Evolutionary conservation across 495 filamentous ascomycete species (phyloP), one percentile per base, ranked within the genome.

Genomic region (Acidiella bohemica): DNA sequence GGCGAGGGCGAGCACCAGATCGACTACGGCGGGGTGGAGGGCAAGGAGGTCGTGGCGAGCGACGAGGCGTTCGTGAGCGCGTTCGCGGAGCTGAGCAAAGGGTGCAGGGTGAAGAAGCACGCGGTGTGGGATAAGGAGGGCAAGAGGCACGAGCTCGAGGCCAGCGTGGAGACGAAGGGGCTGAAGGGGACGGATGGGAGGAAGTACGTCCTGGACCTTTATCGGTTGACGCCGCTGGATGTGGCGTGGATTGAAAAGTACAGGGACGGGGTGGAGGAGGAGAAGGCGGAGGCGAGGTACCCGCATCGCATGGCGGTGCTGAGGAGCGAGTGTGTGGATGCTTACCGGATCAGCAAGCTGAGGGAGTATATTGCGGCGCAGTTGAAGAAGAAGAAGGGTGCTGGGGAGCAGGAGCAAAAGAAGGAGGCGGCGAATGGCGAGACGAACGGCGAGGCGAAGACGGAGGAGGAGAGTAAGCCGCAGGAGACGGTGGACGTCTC

Each of bases 1-100:
- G 92, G 95, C 53, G 84, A 86, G 14, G 92, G 87, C 32, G 88
- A 95, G 71, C 84, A 90, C 60, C 92, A 95, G 62, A 95, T 99
- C 49, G 88, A 96, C 59, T 99, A 99, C 55, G 92, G 92, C 54
- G 90, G 86, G 47, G 88, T 96, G 33, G 92, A 99, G 57, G 92
- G 92, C 46, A 93, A 88, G 63, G 92, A 99, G 39, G 76, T 93
- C 14, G 80, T 99, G 31, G 88, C 92, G 1, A 77, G 81, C 8
- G 82, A 94, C 55, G 73, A 87, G 53, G 71, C 74, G 26, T 99
- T 99, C 54, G 75, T 75, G 2, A 65, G 83, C 19, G 69, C 82
- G 12, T 99, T 99, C 53, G 78, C 81, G 59, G 85, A 88, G 67
- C 72, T 96, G 13, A 93, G 86, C 21, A 83, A 84, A 59, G 71